phyloP scores from a whole-genome alignment of 2,329 filamentous ascomycete genomes.

The Pseudogymnoascus sp. region DNA sequence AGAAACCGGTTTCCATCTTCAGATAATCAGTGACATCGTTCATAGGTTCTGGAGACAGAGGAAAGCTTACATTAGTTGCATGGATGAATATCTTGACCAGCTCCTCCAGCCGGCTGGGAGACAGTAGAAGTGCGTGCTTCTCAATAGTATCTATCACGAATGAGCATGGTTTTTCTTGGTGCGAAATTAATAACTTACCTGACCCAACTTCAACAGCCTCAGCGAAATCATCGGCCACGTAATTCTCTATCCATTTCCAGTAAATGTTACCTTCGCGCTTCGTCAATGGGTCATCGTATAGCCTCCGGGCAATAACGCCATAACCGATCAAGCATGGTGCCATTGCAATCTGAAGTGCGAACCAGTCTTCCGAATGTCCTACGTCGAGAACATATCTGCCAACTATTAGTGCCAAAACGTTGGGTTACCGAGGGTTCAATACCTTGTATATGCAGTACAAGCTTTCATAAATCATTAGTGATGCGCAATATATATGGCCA shows the following conservation, averaged over 20 bases:
- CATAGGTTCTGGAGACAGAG: not conserved
- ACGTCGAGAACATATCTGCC: constrained; percentile 76
- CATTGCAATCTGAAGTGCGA: constrained; percentile 77
- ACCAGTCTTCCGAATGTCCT: constrained; percentile 79
- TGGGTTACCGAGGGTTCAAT: not conserved
- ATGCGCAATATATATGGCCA: not conserved
- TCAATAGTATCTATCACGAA: constrained; percentile 61
- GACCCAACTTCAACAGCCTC: constrained; percentile 65
- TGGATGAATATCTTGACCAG: constrained; percentile 79
- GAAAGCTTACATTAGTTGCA: constrained; percentile 64
- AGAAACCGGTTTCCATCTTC: constrained; percentile 68
- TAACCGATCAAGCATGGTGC: constrained; percentile 90
- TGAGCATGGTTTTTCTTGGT: not conserved
- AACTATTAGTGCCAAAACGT: not conserved
- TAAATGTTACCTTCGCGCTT: constrained; percentile 64
- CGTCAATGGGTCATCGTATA: constrained; percentile 58
- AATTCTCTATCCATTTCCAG: constrained; percentile 89
- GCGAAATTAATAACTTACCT: constrained; percentile 43
- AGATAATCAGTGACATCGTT: constrained; percentile 21
- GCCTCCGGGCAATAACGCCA: constrained; percentile 66
- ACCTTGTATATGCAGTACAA: constrained; percentile 70
- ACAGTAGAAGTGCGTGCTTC: constrained; percentile 65
- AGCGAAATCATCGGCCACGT: constrained; percentile 72
- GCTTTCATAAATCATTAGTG: constrained; percentile 35
- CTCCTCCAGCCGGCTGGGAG: constrained; percentile 70